Conservation (phyloP, 2,329 filamentous ascomycete species). For the Diaporthe humulicola region DNA sequence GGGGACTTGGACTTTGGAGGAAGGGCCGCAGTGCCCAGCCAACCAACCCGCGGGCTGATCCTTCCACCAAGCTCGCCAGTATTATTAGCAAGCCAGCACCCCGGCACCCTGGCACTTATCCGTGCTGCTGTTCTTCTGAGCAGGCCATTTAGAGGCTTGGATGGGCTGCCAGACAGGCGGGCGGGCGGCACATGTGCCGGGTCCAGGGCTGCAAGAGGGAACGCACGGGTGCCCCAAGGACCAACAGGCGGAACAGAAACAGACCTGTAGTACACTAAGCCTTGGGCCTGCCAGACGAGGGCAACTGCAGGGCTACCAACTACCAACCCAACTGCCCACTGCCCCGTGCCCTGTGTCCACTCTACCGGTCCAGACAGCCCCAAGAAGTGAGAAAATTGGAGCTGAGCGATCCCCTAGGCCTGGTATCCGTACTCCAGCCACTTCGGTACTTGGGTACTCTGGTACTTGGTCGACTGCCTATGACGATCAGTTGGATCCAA, state of each 20-base stretch:
- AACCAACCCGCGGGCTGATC: slow-evolving; percentile 25
- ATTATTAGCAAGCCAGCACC: slow-evolving; percentile 24
- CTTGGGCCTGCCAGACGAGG: background rate
- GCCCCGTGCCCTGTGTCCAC: background rate
- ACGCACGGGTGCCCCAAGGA: slow-evolving; percentile 25
- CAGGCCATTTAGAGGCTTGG: background rate
- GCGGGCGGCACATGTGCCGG: slow-evolving; percentile 24
- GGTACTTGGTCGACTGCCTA: background rate
- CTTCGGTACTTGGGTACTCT: background rate
- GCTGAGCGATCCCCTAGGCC: background rate
- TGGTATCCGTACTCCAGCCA: background rate
- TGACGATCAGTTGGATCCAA: slow-evolving; percentile 20
- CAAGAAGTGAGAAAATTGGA: slow-evolving; percentile 2
- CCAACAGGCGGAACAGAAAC: background rate
- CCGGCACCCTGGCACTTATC: background rate
- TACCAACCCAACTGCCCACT: background rate
- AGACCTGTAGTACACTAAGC: background rate
- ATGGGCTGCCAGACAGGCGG: background rate
- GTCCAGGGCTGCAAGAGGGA: slow-evolving; percentile 21
- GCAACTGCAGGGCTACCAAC: slow-evolving; percentile 8
- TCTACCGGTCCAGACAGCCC: slow-evolving; percentile 23
- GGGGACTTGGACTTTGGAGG: background rate
- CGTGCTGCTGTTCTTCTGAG: background rate
- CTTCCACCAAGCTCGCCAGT: slow-evolving; percentile 31
- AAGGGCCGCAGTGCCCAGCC: slow-evolving; percentile 30